phyloP scores from a whole-genome alignment of 164 flowering plant species.

The Nymphaea thermarum region DNA sequence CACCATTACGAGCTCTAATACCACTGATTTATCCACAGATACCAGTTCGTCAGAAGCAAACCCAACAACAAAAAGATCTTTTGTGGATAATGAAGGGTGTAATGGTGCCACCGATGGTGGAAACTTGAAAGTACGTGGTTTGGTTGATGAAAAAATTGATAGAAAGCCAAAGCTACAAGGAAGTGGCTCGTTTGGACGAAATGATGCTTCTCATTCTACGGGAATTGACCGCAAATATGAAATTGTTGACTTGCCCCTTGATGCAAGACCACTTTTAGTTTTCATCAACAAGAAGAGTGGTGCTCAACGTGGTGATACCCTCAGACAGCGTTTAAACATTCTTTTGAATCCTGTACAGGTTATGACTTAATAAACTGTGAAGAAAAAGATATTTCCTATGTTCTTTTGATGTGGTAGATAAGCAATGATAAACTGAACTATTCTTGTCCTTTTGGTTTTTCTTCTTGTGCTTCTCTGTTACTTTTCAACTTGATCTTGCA shows the following conservation, averaged over 20 bases:
- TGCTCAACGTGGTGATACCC: slow-evolving; percentile 81
- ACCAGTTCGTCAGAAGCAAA: slow-evolving; percentile 25
- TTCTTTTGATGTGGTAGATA: no score
- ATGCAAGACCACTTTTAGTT: slow-evolving; percentile 84
- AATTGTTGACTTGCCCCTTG: slow-evolving; percentile 70
- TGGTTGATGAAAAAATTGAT: slow-evolving; percentile 29
- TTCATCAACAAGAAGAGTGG: slow-evolving; percentile 97
- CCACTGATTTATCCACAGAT: slow-evolving; percentile 42
- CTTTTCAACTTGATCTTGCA: no score
- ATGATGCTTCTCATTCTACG: slow-evolving; percentile 40
- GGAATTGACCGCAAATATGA: slow-evolving; percentile 54
- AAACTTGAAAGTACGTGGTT: slow-evolving; percentile 17
- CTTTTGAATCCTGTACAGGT: slow-evolving; percentile 97
- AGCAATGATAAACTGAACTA: no score
- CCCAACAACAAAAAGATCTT: slow-evolving; percentile 30
- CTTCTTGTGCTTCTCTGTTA: no score
- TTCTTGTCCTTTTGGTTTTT: no score
- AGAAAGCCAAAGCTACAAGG: slow-evolving; percentile 27
- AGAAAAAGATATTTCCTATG: not conserved
- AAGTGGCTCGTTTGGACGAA: slow-evolving; percentile 31
- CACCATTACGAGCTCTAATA: slow-evolving; percentile 26
- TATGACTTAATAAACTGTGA: not conserved
- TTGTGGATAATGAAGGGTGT: slow-evolving; percentile 21
- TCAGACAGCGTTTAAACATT: slow-evolving; percentile 64
- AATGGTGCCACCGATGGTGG: slow-evolving; percentile 28